Conservation (phyloP, 192 early-diverging fungal species). For the Backusella tuberculispora region DNA sequence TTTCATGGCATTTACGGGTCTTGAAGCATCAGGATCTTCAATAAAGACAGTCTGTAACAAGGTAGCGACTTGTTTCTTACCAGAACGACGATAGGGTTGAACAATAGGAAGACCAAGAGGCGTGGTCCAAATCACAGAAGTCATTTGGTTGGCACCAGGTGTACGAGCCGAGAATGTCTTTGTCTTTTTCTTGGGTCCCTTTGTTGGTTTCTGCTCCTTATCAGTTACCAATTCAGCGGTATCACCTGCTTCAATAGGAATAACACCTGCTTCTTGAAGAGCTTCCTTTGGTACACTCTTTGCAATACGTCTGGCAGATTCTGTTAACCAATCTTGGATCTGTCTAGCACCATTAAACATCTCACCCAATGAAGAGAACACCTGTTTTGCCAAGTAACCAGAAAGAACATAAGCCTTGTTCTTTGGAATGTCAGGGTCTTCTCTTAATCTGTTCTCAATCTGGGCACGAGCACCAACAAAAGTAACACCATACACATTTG, state of each 20-base stretch:
- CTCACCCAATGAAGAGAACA: conserved; percentile 86
- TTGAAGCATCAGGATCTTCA: conserved; percentile 63
- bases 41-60: conserved; percentile 79
- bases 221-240: background rate
- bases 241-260: conserved; percentile 25
- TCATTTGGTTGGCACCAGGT: conserved; percentile 69
- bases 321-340: conserved; percentile 94
- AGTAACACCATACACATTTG: conserved; percentile 98
- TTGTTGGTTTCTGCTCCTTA: conserved; percentile 28
- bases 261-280: conserved; percentile 40
- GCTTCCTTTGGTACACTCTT: conserved; percentile 68
- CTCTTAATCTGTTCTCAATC: conserved; percentile 83
- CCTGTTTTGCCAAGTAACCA: conserved; percentile 77
- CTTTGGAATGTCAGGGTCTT: conserved; percentile 71
- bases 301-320: conserved; percentile 81
- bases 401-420: conserved; percentile 66
- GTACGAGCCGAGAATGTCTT: conserved; percentile 38
- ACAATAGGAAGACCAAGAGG: conserved; percentile 93
- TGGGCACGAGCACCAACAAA: conserved; percentile 91
- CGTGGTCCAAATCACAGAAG: conserved; percentile 94
- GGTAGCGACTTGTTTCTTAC: conserved; percentile 72
- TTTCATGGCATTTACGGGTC: conserved; percentile 89
- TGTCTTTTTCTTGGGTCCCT: conserved; percentile 19
- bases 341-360: conserved; percentile 89
- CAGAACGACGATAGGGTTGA: conserved; percentile 90